These are phyloP conservation scores for Globisporangium paroecandrum DNA, from an alignment of 352 stramenopile genomes.

Conservation along the genomic window DNA sequence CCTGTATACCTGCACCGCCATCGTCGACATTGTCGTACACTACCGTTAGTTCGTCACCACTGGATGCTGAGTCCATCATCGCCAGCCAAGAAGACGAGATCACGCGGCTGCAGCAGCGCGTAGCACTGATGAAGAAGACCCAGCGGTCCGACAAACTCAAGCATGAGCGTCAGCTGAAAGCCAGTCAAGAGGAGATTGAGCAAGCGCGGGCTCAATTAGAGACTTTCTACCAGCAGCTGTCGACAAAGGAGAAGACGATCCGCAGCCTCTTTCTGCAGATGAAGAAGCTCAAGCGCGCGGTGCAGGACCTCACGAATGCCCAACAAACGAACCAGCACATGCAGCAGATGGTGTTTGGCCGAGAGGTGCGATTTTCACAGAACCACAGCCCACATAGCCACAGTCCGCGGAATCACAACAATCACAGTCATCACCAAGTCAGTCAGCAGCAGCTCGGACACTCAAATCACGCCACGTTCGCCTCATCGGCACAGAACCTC, in stretches of 20 bases:
- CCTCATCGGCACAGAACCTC: not conserved
- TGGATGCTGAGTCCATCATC: slow-evolving; percentile 45
- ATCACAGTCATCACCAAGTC: slow-evolving; percentile 1
- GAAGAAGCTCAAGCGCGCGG: slow-evolving; percentile 69
- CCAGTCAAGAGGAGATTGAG: slow-evolving; percentile 46
- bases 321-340: slow-evolving; percentile 62
- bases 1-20: slow-evolving; percentile 1
- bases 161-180: slow-evolving; percentile 39
- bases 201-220: slow-evolving; percentile 40
- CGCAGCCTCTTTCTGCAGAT: slow-evolving; percentile 63
- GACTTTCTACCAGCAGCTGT: slow-evolving; percentile 40
- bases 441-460: not conserved
- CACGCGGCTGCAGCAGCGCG: slow-evolving; percentile 53
- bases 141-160: slow-evolving; percentile 49
- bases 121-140: slow-evolving; percentile 60
- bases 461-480: not conserved
- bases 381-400: slow-evolving; percentile 19
- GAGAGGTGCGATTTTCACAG: slow-evolving; percentile 29
- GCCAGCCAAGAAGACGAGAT: slow-evolving; percentile 65
- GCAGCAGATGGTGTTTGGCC: slow-evolving; percentile 31
- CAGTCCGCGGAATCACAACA: slow-evolving; percentile 8
- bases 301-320: slow-evolving; percentile 46
- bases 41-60: not conserved
- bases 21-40: slow-evolving; percentile 1
- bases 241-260: slow-evolving; percentile 58